phyloP scores from a whole-genome alignment of 1,139 yeast genomes.

The Yamadazyma diddensiae region DNA sequence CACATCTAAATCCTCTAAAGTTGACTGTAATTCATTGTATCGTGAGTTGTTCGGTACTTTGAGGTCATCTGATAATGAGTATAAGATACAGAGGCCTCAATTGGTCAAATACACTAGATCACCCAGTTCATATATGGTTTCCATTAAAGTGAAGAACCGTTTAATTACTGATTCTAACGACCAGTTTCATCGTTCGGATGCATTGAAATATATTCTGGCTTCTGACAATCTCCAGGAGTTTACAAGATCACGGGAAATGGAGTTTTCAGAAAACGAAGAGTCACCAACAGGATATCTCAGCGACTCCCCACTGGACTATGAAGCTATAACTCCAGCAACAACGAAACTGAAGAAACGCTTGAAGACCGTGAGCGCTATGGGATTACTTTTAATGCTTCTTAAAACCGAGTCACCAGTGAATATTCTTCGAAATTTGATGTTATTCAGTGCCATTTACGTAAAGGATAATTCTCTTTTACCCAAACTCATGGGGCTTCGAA shows the following conservation, averaged over 20 bases:
- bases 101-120: background rate
- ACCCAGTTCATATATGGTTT: background rate
- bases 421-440: conserved; percentile 25
- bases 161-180: conserved; percentile 12
- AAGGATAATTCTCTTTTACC: conserved; percentile 14
- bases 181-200: conserved; percentile 8
- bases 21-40: too few relatives aligned
- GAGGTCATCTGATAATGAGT: too few relatives aligned
- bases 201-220: conserved; percentile 3
- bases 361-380: conserved; percentile 8
- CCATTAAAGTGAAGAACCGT: background rate
- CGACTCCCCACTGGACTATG: conserved; percentile 20
- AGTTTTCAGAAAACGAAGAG: conserved; percentile 33
- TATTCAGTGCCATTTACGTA: conserved; percentile 21
- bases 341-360: conserved; percentile 3
- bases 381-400: conserved; percentile 16
- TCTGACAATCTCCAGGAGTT: conserved; percentile 7
- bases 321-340: conserved; percentile 1
- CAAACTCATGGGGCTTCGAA: conserved; percentile 14
- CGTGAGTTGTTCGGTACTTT: too few relatives aligned
- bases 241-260: conserved; percentile 22
- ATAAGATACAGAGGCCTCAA: background rate
- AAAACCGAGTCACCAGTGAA: conserved; percentile 23
- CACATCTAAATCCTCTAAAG: background rate
- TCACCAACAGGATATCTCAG: conserved; percentile 17